Evolutionary conservation across 2,329 filamentous ascomycete species (phyloP).

Genomic region (Colletotrichum orbiculare): DNA sequence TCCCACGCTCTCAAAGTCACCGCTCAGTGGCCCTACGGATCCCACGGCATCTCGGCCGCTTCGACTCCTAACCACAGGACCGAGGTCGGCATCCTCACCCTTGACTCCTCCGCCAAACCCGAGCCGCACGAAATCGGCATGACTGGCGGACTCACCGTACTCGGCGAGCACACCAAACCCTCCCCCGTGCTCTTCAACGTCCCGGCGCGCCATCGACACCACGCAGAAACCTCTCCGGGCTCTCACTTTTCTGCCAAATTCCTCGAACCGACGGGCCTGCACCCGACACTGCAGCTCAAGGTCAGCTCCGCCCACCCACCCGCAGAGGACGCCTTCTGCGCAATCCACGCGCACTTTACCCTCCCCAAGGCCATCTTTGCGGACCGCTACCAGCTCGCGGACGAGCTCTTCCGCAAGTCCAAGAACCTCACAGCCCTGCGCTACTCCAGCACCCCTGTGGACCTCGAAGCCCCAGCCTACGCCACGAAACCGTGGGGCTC

Average conservation of each 20-base stretch:
- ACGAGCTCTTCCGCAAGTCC: constrained; percentile 80
- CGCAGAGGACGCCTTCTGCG: constrained; percentile 69
- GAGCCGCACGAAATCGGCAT: constrained; percentile 81
- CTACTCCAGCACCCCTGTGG: constrained; percentile 79
- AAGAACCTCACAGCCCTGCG: constrained; percentile 80
- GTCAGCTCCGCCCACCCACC: constrained; percentile 66
- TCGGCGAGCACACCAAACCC: constrained; percentile 79
- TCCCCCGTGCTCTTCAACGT: constrained; percentile 86
- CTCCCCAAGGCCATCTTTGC: constrained; percentile 85
- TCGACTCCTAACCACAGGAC: constrained; percentile 64
- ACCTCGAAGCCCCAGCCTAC: constrained; percentile 92
- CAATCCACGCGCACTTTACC: constrained; percentile 82
- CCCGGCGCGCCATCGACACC: constrained; percentile 76
- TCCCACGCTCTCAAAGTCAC: constrained; percentile 74
- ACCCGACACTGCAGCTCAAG: constrained; percentile 80
- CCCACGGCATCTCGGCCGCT: constrained; percentile 53
- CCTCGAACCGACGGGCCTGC: constrained; percentile 79
- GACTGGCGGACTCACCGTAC: constrained; percentile 80
- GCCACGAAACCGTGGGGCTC: constrained; percentile 82
- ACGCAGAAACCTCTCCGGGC: constrained; percentile 52
- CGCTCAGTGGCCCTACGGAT: constrained; percentile 68
- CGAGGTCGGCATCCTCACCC: constrained; percentile 83
- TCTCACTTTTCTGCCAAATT: constrained; percentile 73
- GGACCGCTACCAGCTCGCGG: constrained; percentile 86
- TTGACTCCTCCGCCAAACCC: constrained; percentile 67